Percentiles rank a stretch among this genome's conserved stretches.
These are phyloP conservation scores for Litchi chinensis DNA, from an alignment of 345 rosid genomes.

Conservation along the genomic window DNA sequence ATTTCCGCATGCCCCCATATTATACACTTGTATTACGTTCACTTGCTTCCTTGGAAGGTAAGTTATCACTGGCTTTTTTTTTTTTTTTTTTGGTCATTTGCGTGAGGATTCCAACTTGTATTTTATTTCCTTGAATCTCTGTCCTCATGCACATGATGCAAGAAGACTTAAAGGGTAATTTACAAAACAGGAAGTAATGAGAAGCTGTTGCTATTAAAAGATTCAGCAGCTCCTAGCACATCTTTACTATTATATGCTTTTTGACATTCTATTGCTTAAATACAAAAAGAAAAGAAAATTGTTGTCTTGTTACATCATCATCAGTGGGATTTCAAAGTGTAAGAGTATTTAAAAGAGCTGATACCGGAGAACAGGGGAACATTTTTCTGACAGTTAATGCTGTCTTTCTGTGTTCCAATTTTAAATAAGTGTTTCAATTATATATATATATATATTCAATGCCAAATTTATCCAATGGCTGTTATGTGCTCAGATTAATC, in stretches of 20 bases:
- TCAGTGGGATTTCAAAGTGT: not conserved
- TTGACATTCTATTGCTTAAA: not conserved
- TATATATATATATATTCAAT: too few species aligned
- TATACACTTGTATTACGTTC: constrained; percentile 93
- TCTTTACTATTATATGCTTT: not conserved
- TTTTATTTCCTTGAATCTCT: not conserved
- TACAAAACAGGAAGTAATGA: not conserved
- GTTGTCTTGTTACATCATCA: not conserved
- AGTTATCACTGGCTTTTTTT: constrained; percentile 1
- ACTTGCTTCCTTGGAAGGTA: constrained; percentile 96
- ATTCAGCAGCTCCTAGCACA: not conserved
- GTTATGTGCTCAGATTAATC: constrained; percentile 3
- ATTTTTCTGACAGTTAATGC: not conserved
- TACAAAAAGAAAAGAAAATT: not conserved
- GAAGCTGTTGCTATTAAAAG: not conserved
- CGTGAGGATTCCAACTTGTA: not conserved
- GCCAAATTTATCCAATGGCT: not conserved
- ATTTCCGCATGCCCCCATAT: constrained; percentile 95
- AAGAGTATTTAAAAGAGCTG: not conserved
- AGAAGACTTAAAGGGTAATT: not conserved
- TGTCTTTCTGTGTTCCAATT: not conserved
- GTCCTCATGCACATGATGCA: not conserved
- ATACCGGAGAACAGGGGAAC: not conserved
- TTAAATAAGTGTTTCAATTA: too few species aligned
- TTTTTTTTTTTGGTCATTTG: not conserved